Conservation (phyloP, 768 basidiomycete genomes). For the Naganishia friedmannii region DNA sequence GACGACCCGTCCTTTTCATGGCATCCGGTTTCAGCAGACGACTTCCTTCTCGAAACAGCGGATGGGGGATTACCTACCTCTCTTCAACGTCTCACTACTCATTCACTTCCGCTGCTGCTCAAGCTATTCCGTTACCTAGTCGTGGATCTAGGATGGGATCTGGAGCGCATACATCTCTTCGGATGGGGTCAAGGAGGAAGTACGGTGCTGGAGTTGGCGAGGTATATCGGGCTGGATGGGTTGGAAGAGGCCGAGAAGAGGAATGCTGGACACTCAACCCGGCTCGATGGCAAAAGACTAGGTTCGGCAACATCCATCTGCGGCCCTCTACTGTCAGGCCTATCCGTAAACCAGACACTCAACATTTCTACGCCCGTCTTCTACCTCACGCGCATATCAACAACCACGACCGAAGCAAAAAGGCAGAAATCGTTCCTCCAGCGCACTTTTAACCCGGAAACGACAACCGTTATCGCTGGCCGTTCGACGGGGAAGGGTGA, state of each 20-base stretch:
- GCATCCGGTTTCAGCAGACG: conserved; percentile 24
- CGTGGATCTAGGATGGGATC: conserved; percentile 32
- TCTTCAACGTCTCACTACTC: background rate
- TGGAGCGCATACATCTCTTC: conserved; percentile 45
- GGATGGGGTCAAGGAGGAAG: conserved; percentile 50
- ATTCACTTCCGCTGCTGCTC: background rate
- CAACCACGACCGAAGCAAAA: background rate
- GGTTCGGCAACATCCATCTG: conserved; percentile 41
- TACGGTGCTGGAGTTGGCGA: conserved; percentile 41
- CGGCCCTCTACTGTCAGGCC: conserved; percentile 39
- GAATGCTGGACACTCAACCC: background rate
- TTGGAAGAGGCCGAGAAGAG: background rate
- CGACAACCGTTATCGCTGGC: conserved; percentile 24
- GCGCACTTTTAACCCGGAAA: conserved; percentile 7
- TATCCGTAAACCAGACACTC: conserved; percentile 21
- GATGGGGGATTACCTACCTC: background rate
- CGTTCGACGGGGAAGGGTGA: conserved; percentile 33
- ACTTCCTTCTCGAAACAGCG: conserved; percentile 21
- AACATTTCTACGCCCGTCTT: conserved; percentile 35
- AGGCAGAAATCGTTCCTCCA: background rate
- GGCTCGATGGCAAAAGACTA: conserved; percentile 27
- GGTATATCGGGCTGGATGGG: conserved; percentile 32
- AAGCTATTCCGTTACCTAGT: background rate
- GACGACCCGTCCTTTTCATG: conserved; percentile 29
- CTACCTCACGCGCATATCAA: background rate